Conservation (phyloP, 2,329 filamentous ascomycete species). For the Sporothrix mexicana region DNA sequence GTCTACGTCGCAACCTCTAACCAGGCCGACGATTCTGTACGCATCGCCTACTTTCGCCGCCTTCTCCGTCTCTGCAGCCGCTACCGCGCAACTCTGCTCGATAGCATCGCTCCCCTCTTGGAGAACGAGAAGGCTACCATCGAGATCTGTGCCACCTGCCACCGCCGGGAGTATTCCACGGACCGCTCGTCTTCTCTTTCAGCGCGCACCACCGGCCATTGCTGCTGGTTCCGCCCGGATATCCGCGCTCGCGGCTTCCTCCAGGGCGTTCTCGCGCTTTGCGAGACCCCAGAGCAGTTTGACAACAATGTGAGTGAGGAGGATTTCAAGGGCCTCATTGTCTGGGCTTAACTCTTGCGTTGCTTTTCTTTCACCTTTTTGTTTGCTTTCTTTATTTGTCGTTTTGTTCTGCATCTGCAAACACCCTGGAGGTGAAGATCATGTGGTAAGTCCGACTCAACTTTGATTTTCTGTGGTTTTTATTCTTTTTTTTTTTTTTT, state of each 20-base stretch:
- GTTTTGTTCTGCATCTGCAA: neutral
- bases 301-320: constrained; percentile 10
- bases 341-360: neutral
- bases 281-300: constrained; percentile 19
- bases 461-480: neutral
- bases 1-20: neutral
- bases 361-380: neutral
- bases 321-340: neutral
- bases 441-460: constrained; percentile 17
- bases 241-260: constrained; percentile 4
- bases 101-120: neutral
- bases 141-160: constrained; percentile 26
- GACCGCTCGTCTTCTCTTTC: neutral
- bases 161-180: constrained; percentile 13
- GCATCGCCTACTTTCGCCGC: constrained; percentile 7
- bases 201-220: neutral
- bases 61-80: constrained; percentile 31
- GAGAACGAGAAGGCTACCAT: neutral
- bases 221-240: constrained; percentile 32
- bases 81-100: neutral
- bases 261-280: neutral
- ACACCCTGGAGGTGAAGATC: neutral
- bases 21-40: neutral
- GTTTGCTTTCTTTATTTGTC: neutral
- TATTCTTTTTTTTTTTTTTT: neutral